phyloP scores from a whole-genome alignment of 495 filamentous ascomycete genomes.

The Hypoxylon rickii region DNA sequence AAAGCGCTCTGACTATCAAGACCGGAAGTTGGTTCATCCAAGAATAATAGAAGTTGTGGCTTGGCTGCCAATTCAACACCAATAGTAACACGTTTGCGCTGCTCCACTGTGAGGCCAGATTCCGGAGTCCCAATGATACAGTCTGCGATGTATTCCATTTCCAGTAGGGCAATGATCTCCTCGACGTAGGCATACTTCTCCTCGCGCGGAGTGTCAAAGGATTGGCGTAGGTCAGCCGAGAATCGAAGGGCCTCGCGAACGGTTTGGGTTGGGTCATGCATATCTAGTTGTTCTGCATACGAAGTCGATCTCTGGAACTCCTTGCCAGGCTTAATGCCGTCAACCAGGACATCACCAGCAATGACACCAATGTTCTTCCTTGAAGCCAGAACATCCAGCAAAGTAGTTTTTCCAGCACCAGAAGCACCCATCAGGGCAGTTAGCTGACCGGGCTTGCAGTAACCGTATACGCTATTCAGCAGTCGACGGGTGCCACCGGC shows the following conservation, averaged over 20 bases:
- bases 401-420: conserved; percentile 85
- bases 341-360: conserved; percentile 72
- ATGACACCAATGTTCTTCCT: conserved; percentile 82
- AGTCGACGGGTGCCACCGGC: conserved; percentile 68
- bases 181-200: conserved; percentile 88
- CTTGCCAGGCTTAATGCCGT: conserved; percentile 66
- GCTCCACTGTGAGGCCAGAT: conserved; percentile 84
- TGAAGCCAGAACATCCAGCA: conserved; percentile 76
- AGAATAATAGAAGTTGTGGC: conserved; percentile 81
- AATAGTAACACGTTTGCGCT: conserved; percentile 88
- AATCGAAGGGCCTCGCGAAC: conserved; percentile 86
- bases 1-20: conserved; percentile 85
- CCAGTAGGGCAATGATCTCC: conserved; percentile 75
- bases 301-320: conserved; percentile 72
- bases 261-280: conserved; percentile 76
- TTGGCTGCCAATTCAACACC: conserved; percentile 87
- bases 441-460: conserved; percentile 76
- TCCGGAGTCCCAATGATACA: conserved; percentile 80
- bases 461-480: conserved; percentile 74
- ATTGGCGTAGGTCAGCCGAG: conserved; percentile 80
- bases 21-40: conserved; percentile 90
- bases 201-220: conserved; percentile 64
- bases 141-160: conserved; percentile 83
- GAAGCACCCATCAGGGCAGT: conserved; percentile 85
- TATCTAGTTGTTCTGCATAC: conserved; percentile 83